Evolutionary conservation across 2,329 filamentous ascomycete species (phyloP).

Genomic region (Penicillium brasilianum): DNA sequence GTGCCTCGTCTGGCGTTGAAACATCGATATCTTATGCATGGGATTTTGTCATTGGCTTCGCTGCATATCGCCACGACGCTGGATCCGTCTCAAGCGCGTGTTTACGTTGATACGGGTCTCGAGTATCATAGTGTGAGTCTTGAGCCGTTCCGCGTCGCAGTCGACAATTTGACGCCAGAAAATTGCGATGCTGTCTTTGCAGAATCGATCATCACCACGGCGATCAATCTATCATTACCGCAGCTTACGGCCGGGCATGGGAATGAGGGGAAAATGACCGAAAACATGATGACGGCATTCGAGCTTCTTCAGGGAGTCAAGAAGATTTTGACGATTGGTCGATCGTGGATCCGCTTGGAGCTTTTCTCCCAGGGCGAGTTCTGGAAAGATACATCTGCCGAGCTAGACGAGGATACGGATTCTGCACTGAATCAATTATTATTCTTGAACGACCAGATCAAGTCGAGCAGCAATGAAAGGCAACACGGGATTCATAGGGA

Average conservation of each 20-base stretch:
- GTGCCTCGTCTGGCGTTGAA: slow-evolving; percentile 42
- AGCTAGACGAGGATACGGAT: slow-evolving; percentile 28
- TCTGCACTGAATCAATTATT: slow-evolving; percentile 26
- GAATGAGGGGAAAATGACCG: slow-evolving; percentile 25
- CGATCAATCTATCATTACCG: slow-evolving; percentile 33
- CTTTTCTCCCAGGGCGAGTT: slow-evolving; percentile 55
- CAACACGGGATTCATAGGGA: slow-evolving; percentile 27
- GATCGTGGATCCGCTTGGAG: slow-evolving; percentile 53
- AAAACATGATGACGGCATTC: slow-evolving; percentile 35
- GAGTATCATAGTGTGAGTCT: slow-evolving; percentile 35
- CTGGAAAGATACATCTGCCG: slow-evolving; percentile 49
- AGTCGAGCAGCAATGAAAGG: slow-evolving; percentile 13
- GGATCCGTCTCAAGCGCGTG: slow-evolving; percentile 16
- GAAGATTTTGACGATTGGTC: slow-evolving; percentile 32
- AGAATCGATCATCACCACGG: slow-evolving; percentile 36
- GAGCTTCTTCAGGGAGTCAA: slow-evolving; percentile 37
- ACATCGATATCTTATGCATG: slow-evolving; percentile 43
- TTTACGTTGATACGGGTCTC: slow-evolving; percentile 35
- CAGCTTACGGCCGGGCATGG: slow-evolving; percentile 25
- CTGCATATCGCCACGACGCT: slow-evolving; percentile 41
- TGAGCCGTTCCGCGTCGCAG: slow-evolving; percentile 33
- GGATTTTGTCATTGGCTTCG: slow-evolving; percentile 44
- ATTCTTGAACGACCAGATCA: slow-evolving; percentile 27
- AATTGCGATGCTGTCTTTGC: slow-evolving; percentile 40
- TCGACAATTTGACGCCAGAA: slow-evolving; percentile 33